Evolutionary conservation across 306 rosid genomes (phyloP).

Genomic region (Cucumis sativus): DNA sequence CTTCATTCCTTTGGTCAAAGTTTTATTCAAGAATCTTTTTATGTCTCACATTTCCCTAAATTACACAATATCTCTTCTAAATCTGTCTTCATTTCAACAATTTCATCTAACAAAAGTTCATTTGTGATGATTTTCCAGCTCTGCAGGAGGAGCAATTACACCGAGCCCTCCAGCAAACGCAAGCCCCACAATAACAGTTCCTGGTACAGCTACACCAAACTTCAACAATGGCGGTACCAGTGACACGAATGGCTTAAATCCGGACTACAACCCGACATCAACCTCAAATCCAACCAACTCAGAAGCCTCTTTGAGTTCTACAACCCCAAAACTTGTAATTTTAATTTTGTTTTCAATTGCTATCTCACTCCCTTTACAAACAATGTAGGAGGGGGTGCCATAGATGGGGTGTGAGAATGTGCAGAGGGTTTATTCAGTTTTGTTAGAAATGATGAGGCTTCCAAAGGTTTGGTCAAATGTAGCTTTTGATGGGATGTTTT

Average conservation of each 20-base stretch:
- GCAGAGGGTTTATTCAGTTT: constrained; percentile 40
- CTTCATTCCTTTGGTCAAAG: not conserved
- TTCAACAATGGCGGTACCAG: constrained; percentile 21
- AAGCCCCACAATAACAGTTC: constrained; percentile 21
- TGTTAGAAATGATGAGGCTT: constrained; percentile 40
- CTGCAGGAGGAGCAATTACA: constrained; percentile 59
- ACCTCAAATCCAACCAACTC: constrained; percentile 13
- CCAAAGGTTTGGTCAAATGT: constrained; percentile 18
- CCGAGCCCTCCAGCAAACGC: constrained; percentile 33
- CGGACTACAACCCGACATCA: constrained; percentile 30
- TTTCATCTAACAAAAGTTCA: not conserved
- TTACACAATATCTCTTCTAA: too few relatives aligned
- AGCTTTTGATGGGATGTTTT: not conserved
- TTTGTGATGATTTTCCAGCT: constrained; percentile 24
- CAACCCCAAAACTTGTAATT: constrained; percentile 7
- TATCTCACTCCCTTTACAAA: constrained; percentile 14
- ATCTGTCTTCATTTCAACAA: not conserved
- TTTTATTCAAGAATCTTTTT: not conserved
- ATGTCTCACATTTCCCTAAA: too few relatives aligned
- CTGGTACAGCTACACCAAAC: constrained; percentile 28
- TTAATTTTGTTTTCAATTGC: constrained; percentile 13
- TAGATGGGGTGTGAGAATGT: not conserved
- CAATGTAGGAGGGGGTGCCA: constrained; percentile 7
- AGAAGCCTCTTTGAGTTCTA: not conserved
- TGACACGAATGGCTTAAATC: constrained; percentile 16